These are phyloP conservation scores for Alternaria incomplexa DNA, from an alignment of 2,329 filamentous ascomycete genomes.

Conservation along the genomic window DNA sequence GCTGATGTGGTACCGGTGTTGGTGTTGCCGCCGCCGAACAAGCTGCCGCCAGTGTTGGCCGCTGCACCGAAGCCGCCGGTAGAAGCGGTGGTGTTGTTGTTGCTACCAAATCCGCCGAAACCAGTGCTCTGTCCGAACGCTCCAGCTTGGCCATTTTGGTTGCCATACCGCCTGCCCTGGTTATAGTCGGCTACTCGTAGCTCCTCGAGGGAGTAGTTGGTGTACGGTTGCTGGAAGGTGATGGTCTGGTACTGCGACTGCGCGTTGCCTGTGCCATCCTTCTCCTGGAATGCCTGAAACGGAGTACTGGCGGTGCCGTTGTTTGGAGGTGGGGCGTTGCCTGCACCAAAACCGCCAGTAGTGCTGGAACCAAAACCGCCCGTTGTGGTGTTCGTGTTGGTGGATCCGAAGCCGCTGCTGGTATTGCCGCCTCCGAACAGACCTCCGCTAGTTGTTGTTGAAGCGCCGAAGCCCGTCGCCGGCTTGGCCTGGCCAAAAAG, in stretches of 20 bases:
- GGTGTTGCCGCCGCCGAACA: conserved; percentile 52
- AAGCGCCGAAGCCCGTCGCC: conserved; percentile 33
- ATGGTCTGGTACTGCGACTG: conserved; percentile 77
- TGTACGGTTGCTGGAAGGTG: conserved; percentile 78
- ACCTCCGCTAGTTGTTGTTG: conserved; percentile 31
- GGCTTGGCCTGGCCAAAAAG: conserved; percentile 42
- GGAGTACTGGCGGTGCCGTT: conserved; percentile 70
- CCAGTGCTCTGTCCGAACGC: conserved; percentile 75
- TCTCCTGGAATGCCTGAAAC: conserved; percentile 74
- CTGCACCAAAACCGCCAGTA: conserved; percentile 41
- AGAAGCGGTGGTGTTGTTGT: conserved; percentile 39
- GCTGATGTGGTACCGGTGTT: conserved; percentile 33
- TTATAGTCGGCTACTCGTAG: conserved; percentile 79
- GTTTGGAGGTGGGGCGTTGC: conserved; percentile 35
- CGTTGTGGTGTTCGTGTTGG: conserved; percentile 21
- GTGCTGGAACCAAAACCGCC: conserved; percentile 32
- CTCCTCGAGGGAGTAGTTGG: conserved; percentile 85
- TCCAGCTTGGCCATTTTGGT: conserved; percentile 77
- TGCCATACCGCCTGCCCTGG: conserved; percentile 83
- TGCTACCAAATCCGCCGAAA: conserved; percentile 57
- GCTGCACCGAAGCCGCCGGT: conserved; percentile 58
- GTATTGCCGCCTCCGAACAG: conserved; percentile 40
- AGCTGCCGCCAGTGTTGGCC: conserved; percentile 49
- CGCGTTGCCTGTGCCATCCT: conserved; percentile 66
- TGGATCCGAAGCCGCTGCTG: conserved; percentile 35